These are phyloP conservation scores for Candida qinlingensis DNA, from an alignment of 805 yeast genomes.

Conservation along the genomic window DNA sequence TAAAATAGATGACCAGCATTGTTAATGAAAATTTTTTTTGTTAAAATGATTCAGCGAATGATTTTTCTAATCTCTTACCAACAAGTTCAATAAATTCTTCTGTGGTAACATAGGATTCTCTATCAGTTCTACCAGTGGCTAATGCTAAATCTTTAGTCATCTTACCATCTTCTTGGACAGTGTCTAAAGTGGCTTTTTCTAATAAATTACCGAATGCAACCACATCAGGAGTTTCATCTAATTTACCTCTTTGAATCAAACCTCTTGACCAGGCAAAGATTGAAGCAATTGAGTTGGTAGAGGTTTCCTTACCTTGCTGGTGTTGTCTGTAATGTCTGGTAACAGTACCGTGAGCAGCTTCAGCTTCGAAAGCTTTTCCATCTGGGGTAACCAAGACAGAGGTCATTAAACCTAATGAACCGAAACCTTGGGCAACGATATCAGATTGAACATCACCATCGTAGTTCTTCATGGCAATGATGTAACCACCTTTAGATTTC, in stretches of 20 bases:
- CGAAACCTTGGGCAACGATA: constrained; percentile 97
- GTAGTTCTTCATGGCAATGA: constrained; percentile 95
- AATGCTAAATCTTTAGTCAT: constrained; percentile 97
- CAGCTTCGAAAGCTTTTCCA: constrained; percentile 91
- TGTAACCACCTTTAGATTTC: constrained; percentile 90
- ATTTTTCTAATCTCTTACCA: constrained; percentile 49
- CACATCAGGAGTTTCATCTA: constrained; percentile 84
- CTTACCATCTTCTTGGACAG: constrained; percentile 75
- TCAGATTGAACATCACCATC: constrained; percentile 98
- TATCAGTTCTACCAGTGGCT: constrained; percentile 80
- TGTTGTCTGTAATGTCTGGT: constrained; percentile 95
- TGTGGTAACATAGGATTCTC: constrained; percentile 80
- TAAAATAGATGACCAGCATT: not conserved
- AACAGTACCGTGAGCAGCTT: constrained; percentile 99
- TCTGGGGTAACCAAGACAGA: constrained; percentile 96
- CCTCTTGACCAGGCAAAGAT: constrained; percentile 98
- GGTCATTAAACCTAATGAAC: constrained; percentile 95
- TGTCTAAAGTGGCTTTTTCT: constrained; percentile 81
- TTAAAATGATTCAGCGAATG: constrained; percentile 14
- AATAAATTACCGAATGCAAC: constrained; percentile 69
- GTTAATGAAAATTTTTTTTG: not conserved
- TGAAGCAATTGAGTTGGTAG: constrained; percentile 95
- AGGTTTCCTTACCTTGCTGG: constrained; percentile 95
- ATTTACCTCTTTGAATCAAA: constrained; percentile 82
- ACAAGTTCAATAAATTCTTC: constrained; percentile 88